Evolutionary conservation across 805 yeast genomes (phyloP), one percentile per base, ranked within the genome.

Genomic region (Yamadazyma sp.): DNA sequence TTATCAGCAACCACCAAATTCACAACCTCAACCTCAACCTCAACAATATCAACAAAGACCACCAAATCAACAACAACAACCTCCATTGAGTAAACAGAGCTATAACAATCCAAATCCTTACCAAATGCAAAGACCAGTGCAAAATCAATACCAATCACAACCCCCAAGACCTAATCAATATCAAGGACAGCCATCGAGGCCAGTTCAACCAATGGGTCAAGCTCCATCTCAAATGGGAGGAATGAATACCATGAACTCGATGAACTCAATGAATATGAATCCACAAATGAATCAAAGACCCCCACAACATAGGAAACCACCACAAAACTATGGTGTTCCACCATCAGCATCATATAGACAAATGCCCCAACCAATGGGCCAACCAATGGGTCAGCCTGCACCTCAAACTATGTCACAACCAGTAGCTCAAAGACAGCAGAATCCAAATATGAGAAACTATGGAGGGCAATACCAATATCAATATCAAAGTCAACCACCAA

Each of bases 11-110:
- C 15, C 27, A 13, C 30, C 30, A 16, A 9, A 22, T 9, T 22
- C 9, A 9, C 23, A 22, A 11, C 49, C 35, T 9, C 44, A 42
- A 17, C 47, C 40, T 8, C 40, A 26, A 31, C 44, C 7, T 13
- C 48, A 47, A 32, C 50, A 49, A 15, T 49, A 40, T 14, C 47
- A 43, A 33, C 52, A 47, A 37, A 50, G 35, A 27, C 42, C 50
- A n/a, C 38, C 35, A 6, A 48, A 36, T 14, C 48, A 38, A 32
- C 48, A 41, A 27, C 13, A 6, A 9, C 7, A 7, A 6, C 35
- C 34, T 31, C 42, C 43, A 11, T 44, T 43, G 29, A 28, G 25
- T 23, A 30, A 33, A 20, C 26, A 30, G 9, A 13, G 26, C 31
- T 31, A 37, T 35, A 39, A 33, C 29, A 40, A 25, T 22, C 42